phyloP scores from a whole-genome alignment of 257 asterid species.

The Orobanche coerulescens region DNA sequence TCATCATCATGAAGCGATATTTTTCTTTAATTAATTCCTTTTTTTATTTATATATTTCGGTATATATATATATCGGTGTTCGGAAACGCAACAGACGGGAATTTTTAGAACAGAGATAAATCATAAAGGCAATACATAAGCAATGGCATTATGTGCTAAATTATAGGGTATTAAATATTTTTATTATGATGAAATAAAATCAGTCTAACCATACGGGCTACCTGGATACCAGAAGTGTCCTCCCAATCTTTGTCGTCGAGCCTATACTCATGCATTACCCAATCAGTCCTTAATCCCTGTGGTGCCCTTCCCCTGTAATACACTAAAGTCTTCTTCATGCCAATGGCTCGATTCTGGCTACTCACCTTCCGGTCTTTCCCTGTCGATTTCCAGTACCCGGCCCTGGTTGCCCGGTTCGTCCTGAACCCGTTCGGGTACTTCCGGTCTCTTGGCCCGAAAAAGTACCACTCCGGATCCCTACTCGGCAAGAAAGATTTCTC shows the following conservation, averaged over 20 bases:
- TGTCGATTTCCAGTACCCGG: conserved; percentile 94
- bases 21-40: too few relatives aligned
- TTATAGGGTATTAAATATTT: not conserved
- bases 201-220: conserved; percentile 41
- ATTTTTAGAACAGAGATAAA: too few relatives aligned
- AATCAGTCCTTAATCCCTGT: conserved; percentile 81
- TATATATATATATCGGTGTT: too few relatives aligned
- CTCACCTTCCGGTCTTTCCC: conserved; percentile 81
- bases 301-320: conserved; percentile 94
- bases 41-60: too few relatives aligned
- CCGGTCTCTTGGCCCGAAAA: conserved; percentile 92
- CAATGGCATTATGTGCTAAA: too few relatives aligned
- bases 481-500: conserved; percentile 91
- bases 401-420: conserved; percentile 84
- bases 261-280: conserved; percentile 97
- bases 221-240: conserved; percentile 81
- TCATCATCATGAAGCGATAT: too few relatives aligned
- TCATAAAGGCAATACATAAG: too few relatives aligned
- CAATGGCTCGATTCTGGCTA: conserved; percentile 66
- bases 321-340: conserved; percentile 92
- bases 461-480: conserved; percentile 97
- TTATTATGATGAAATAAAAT: conserved; percentile 1
- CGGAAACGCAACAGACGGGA: too few relatives aligned
- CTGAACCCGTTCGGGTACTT: conserved; percentile 93
- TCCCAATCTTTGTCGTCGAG: conserved; percentile 78